Conservation (phyloP, 257 asterid species). For the Solanum stenotomum region DNA sequence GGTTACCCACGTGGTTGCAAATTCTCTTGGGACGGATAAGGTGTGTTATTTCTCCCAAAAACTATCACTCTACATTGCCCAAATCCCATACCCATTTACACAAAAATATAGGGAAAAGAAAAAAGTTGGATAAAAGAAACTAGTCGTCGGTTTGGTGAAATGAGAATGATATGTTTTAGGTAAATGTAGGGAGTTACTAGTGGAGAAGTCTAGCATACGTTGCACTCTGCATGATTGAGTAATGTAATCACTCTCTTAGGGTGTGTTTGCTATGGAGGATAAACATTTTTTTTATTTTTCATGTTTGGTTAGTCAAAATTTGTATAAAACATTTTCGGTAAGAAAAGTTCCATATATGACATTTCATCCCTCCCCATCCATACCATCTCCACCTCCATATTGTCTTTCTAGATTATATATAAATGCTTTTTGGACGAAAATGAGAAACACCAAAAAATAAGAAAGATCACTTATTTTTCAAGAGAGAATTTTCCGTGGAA, state of each 20-base stretch:
- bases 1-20: conserved; percentile 98
- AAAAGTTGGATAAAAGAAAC: not conserved
- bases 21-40: conserved; percentile 94
- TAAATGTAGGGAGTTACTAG: not conserved
- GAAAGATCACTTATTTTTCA: not conserved
- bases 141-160: not conserved
- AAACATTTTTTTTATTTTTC: not conserved
- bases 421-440: not conserved
- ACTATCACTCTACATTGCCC: not conserved
- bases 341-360: not conserved
- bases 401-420: not conserved
- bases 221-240: not conserved
- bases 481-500: not conserved
- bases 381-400: not conserved
- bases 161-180: not conserved
- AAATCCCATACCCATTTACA: not conserved
- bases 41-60: conserved; percentile 17
- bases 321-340: not conserved
- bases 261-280: not conserved
- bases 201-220: not conserved
- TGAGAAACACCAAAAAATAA: not conserved
- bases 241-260: not conserved
- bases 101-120: not conserved
- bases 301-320: not conserved
- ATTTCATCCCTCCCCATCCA: not conserved